Evolutionary conservation across 2,329 filamentous ascomycete species (phyloP), one percentile per base, ranked within the genome.

Genomic region (Alternaria brassicae): DNA sequence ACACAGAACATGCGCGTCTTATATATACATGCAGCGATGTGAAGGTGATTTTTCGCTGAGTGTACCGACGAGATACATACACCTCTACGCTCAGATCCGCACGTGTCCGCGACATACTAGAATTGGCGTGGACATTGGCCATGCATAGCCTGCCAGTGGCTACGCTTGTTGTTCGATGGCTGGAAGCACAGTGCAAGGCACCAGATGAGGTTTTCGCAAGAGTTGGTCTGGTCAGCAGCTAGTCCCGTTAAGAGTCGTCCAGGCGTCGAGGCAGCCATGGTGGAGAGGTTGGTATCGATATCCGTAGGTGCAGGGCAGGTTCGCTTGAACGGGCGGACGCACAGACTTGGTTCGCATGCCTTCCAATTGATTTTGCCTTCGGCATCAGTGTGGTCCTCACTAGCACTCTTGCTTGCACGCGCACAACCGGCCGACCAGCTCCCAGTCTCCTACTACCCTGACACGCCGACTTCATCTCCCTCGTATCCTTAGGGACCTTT

Each of bases 281-380:
- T 30, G 37, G 37, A 42, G 37, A 21, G 28, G 23, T n/a, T n/a
- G n/a, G n/a, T n/a, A n/a, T n/a, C n/a, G 50, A 25, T 27, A 36
- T 48, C 6, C 10, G 13, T 36, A 47, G 36, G 53, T 47, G 36
- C 48, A 32, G 56, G 56, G 30, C 58, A 40, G 47, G 49, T 58
- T 63, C 58, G 61, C 53, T 54, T 63, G 58, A 61, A 61, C 56
- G 61, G 61, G 53, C 53, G 23, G 37, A 52, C 60, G 57, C 61
- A 61, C 53, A 62, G 53, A 54, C 56, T 44, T 27, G 42, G 48
- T 60, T 60, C 57, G 42, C 55, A 27, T 53, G 51, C 56, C 57
- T 63, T 63, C 60, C 53, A 32, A 61, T 40, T 13, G 37, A 40
- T 63, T 63, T 63, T 60, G 61, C 61, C 60, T 48, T 58, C 45